Percentiles rank a stretch among this genome's conserved stretches.
Evolutionary conservation across 1,284 basidiomycete genomes (phyloP).

Genomic region (Exobasidium rhododendri): DNA sequence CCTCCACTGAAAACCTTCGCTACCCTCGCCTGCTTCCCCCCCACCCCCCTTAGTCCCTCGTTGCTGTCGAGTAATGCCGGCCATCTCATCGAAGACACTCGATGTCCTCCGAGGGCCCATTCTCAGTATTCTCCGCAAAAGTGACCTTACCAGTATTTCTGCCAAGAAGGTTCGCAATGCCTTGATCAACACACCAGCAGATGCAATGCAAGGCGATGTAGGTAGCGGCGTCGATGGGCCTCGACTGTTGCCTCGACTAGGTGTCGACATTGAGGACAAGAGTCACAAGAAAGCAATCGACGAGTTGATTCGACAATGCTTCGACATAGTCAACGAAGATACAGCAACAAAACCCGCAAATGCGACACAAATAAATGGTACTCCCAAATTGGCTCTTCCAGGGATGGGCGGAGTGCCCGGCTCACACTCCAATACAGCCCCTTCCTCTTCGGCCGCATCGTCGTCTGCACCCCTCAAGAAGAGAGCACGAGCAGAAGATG

Average conservation of each 20-base stretch:
- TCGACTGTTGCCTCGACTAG: constrained; percentile 1
- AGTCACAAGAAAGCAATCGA: constrained; percentile 10
- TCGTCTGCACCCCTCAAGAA: constrained; percentile 15
- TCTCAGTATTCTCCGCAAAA: constrained; percentile 9
- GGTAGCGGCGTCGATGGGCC: neutral
- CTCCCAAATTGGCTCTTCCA: constrained; percentile 30
- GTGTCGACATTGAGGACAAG: neutral
- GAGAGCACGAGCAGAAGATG: constrained; percentile 12
- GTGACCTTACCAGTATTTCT: constrained; percentile 3
- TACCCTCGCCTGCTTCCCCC: no score
- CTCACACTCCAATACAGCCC: constrained; percentile 14
- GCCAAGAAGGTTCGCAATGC: constrained; percentile 15
- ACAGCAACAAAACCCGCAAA: neutral
- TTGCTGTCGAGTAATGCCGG: no score
- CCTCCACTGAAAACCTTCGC: no score
- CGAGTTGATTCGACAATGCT: constrained; percentile 4
- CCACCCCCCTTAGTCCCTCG: no score
- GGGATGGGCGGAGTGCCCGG: constrained; percentile 40
- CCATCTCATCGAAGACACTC: neutral
- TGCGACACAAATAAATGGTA: neutral
- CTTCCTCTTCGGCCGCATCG: constrained; percentile 14
- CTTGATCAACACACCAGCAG: constrained; percentile 1
- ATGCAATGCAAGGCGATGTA: constrained; percentile 6
- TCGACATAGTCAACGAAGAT: neutral
- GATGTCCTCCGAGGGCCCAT: constrained; percentile 9